Conservation (phyloP, 805 yeast genomes). For the Starmerella vaccinii region DNA sequence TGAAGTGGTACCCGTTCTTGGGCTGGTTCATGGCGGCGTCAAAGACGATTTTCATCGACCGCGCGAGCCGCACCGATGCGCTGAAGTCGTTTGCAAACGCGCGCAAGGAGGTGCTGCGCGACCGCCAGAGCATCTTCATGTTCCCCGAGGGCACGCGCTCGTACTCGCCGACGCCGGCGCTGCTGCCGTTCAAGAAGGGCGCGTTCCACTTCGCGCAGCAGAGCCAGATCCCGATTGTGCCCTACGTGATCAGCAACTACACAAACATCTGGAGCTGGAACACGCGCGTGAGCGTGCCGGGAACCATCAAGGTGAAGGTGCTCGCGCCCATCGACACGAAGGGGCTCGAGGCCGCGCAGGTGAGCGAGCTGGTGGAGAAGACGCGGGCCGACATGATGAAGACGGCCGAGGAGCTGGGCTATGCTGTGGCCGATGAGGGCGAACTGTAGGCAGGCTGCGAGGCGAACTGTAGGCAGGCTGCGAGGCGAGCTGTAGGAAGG, state of each 20-base stretch:
- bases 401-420: conserved; percentile 28
- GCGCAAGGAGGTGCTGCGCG: conserved; percentile 45
- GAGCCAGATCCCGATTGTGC: conserved; percentile 80
- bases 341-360: conserved; percentile 60
- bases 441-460: not conserved
- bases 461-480: not conserved
- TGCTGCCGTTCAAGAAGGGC: conserved; percentile 91
- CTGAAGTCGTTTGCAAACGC: conserved; percentile 65
- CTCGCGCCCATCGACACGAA: conserved; percentile 70
- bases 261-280: conserved; percentile 57
- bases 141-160: conserved; percentile 98
- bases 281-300: conserved; percentile 54
- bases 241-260: conserved; percentile 79
- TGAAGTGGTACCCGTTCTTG: conserved; percentile 75
- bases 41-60: conserved; percentile 84
- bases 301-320: conserved; percentile 68
- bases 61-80: conserved; percentile 67
- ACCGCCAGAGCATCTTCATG: conserved; percentile 69
- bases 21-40: conserved; percentile 95
- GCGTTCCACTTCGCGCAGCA: conserved; percentile 96
- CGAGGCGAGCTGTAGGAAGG: no score
- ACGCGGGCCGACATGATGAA: conserved; percentile 50
- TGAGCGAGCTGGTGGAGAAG: conserved; percentile 47
- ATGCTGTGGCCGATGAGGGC: conserved; percentile 19
- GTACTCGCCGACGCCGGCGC: conserved; percentile 50